phyloP scores from a whole-genome alignment of 495 filamentous ascomycete species.

The Trichoderma gamsii region DNA sequence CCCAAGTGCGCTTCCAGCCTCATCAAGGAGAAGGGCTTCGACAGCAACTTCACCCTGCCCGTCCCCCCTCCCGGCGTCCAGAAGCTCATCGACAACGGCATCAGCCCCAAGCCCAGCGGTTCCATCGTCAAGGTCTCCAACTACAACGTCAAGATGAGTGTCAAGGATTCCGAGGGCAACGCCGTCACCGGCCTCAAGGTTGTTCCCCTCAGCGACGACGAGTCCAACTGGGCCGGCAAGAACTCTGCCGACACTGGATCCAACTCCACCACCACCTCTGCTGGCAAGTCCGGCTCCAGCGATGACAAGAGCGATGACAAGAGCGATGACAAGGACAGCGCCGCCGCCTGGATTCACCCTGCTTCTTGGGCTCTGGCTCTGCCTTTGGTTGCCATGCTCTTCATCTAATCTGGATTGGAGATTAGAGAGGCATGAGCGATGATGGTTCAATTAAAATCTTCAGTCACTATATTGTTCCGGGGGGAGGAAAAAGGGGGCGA shows the following conservation, averaged over 20 bases:
- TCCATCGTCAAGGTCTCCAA: conserved; percentile 37
- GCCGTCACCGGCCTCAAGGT: conserved; percentile 33
- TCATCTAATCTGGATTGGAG: conserved; percentile 1
- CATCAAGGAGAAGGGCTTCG: conserved; percentile 59
- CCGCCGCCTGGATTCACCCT: background rate
- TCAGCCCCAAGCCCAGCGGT: conserved; percentile 35
- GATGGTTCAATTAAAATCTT: background rate
- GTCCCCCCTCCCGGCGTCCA: conserved; percentile 36
- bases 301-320: background rate
- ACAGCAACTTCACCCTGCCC: conserved; percentile 71
- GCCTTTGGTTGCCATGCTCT: conserved; percentile 13
- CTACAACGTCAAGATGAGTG: conserved; percentile 35
- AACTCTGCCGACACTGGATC: conserved; percentile 11
- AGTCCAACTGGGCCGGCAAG: conserved; percentile 26
- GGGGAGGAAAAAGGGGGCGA: background rate
- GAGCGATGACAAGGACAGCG: conserved; percentile 13
- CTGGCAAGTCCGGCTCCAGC: background rate
- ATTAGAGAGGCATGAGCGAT: background rate
- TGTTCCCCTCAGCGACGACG: conserved; percentile 37
- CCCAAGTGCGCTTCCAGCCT: conserved; percentile 54
- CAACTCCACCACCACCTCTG: background rate
- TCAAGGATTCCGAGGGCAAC: conserved; percentile 36
- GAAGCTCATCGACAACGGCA: conserved; percentile 50
- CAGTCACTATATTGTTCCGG: background rate
- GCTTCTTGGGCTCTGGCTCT: background rate